Percentiles rank a stretch among this genome's conserved stretches.
Conservation (phyloP, 1,284 basidiomycete species). For the Ganoderma meredithae region DNA sequence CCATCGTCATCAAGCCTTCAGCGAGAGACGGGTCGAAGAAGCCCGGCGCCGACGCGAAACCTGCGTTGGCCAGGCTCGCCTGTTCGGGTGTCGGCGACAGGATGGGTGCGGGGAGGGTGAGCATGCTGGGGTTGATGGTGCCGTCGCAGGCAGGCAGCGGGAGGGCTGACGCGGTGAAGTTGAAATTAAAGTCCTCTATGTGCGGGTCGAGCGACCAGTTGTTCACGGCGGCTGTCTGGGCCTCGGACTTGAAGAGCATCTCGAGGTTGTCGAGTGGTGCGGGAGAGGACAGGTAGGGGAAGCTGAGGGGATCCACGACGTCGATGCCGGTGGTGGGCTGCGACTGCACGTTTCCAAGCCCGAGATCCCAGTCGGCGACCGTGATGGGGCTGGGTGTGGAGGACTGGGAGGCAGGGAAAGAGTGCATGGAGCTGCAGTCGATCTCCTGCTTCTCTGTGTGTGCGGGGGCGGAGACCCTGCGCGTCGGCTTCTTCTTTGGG, state of each 20-base stretch:
- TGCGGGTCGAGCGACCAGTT: neutral
- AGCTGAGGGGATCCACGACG: neutral
- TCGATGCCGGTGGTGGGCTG: neutral
- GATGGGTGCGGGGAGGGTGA: neutral
- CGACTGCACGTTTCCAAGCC: neutral
- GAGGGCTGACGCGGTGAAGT: neutral
- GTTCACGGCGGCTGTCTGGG: neutral
- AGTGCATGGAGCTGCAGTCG: neutral
- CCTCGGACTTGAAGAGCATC: neutral
- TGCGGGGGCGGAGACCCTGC: neutral
- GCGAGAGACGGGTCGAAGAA: neutral
- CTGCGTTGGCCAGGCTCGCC: neutral
- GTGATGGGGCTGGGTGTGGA: neutral
- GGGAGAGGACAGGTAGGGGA: neutral
- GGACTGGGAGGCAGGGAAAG: neutral
- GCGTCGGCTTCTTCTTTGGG: neutral
- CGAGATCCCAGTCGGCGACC: neutral
- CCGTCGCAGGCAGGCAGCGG: neutral
- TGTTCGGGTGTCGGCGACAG: neutral
- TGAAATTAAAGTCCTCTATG: neutral
- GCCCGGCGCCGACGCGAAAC: neutral
- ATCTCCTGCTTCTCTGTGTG: neutral
- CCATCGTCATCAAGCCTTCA: neutral
- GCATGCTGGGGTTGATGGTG: constrained; percentile 7
- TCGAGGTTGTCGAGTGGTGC: neutral